Evolutionary conservation across 495 filamentous ascomycete species (phyloP).

Genomic region (Hypoxylon lienhwacheense): DNA sequence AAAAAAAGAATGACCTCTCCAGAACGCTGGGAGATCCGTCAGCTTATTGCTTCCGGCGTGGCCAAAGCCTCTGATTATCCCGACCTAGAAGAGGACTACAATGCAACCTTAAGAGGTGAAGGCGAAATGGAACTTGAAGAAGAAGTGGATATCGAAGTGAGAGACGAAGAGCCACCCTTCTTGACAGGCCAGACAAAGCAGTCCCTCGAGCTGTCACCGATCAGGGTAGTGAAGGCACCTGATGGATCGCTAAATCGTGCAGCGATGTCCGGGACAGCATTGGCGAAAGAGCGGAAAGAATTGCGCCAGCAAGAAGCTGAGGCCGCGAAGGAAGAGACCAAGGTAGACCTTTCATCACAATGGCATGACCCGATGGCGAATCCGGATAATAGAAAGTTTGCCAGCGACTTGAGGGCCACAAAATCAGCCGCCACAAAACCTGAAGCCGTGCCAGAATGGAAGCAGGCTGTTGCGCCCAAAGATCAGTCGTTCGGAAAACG

Average conservation of each 20-base stretch:
- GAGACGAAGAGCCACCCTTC: slow-evolving; percentile 96
- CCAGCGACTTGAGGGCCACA: slow-evolving; percentile 71
- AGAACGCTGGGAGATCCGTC: slow-evolving; percentile 95
- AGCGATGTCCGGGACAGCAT: slow-evolving; percentile 84
- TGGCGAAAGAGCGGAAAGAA: slow-evolving; percentile 92
- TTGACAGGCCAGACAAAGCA: slow-evolving; percentile 95
- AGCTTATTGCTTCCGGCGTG: slow-evolving; percentile 92
- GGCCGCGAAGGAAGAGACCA: slow-evolving; percentile 72
- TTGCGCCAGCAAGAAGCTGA: slow-evolving; percentile 85
- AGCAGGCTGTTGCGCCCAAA: slow-evolving; percentile 77
- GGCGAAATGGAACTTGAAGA: slow-evolving; percentile 93
- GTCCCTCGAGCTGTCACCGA: slow-evolving; percentile 89
- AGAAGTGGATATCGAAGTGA: slow-evolving; percentile 95
- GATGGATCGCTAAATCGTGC: slow-evolving; percentile 95
- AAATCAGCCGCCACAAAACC: slow-evolving; percentile 47
- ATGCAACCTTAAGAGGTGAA: slow-evolving; percentile 81
- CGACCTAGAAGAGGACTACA: slow-evolving; percentile 91
- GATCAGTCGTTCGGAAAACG: slow-evolving; percentile 82
- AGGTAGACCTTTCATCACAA: slow-evolving; percentile 85
- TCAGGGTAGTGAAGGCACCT: slow-evolving; percentile 94
- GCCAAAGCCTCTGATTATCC: slow-evolving; percentile 90
- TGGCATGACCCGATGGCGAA: slow-evolving; percentile 97
- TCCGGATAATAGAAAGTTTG: slow-evolving; percentile 82
- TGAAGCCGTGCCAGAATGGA: slow-evolving; percentile 89
- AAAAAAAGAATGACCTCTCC: slow-evolving; percentile 95